phyloP scores from a whole-genome alignment of 2,329 filamentous ascomycete species.

The Akanthomyces dipterigenus region DNA sequence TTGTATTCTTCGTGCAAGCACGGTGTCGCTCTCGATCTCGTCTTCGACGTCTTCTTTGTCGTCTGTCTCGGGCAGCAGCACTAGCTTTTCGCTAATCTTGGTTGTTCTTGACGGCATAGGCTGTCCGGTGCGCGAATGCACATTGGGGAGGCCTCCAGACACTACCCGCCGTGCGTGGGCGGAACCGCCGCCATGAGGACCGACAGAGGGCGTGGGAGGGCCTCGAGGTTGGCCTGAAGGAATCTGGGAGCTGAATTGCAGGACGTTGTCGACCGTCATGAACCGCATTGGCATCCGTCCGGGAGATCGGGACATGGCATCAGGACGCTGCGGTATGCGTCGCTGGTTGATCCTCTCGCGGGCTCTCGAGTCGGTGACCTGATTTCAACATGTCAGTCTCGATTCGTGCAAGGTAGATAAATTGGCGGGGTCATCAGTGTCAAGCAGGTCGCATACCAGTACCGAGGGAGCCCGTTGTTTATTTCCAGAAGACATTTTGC shows the following conservation, averaged over 20 bases:
- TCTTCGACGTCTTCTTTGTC: constrained; percentile 49
- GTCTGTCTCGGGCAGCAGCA: constrained; percentile 80
- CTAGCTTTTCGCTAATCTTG: constrained; percentile 95
- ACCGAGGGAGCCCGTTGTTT: constrained; percentile 12
- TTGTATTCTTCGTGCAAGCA: constrained; percentile 32
- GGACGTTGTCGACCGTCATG: constrained; percentile 88
- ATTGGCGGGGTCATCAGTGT: background rate
- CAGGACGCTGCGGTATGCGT: constrained; percentile 27
- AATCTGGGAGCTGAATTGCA: constrained; percentile 90
- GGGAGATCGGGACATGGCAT: constrained; percentile 23
- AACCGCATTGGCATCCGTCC: constrained; percentile 55
- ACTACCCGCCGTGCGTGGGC: constrained; percentile 22
- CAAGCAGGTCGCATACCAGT: constrained; percentile 9
- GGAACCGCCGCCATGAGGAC: constrained; percentile 16
- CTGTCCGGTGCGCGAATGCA: constrained; percentile 41
- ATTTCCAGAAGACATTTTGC: constrained; percentile 12
- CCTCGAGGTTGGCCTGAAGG: constrained; percentile 85
- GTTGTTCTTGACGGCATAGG: constrained; percentile 77
- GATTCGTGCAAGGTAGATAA: constrained; percentile 5
- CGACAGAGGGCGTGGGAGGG: constrained; percentile 48
- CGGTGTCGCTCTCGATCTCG: constrained; percentile 42
- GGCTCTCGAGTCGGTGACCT: constrained; percentile 31
- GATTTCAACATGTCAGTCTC: constrained; percentile 8
- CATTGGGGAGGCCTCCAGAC: constrained; percentile 34
- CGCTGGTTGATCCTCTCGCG: constrained; percentile 29